Evolutionary conservation across 1,139 yeast species (phyloP).

Genomic region (Saccharomyces pastorianus): DNA sequence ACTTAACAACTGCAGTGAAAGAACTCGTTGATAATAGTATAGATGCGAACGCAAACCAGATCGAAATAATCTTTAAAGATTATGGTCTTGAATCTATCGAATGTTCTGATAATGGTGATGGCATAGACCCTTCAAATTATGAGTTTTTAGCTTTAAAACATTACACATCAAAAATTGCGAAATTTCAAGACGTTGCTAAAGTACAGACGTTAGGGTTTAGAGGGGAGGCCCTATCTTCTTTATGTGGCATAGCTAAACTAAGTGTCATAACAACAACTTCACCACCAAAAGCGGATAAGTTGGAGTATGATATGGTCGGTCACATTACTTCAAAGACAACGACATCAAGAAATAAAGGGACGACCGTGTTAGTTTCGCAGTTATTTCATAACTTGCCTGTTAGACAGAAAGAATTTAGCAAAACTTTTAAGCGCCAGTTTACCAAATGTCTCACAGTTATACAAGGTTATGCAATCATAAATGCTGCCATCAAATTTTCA

Average conservation of each 20-base stretch:
- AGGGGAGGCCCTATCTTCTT: conserved; percentile 76
- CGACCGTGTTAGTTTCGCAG: conserved; percentile 43
- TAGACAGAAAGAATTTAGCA: conserved; percentile 59
- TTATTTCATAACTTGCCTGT: conserved; percentile 67
- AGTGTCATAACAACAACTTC: conserved; percentile 49
- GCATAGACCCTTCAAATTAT: conserved; percentile 55
- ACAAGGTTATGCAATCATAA: conserved; percentile 62
- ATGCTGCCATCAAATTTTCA: conserved; percentile 48
- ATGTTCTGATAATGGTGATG: conserved; percentile 71
- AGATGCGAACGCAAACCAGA: conserved; percentile 62
- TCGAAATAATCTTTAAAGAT: conserved; percentile 60
- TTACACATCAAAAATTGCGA: conserved; percentile 67
- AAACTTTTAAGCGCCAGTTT: conserved; percentile 65
- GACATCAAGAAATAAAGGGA: conserved; percentile 53
- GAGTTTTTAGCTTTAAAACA: conserved; percentile 58
- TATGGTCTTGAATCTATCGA: conserved; percentile 72
- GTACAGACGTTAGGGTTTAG: conserved; percentile 66
- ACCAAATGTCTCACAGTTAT: conserved; percentile 53
- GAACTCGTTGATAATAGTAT: conserved; percentile 82
- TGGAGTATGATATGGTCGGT: conserved; percentile 52
- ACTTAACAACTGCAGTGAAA: conserved; percentile 66
- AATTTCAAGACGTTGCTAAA: conserved; percentile 47
- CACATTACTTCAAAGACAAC: conserved; percentile 34
- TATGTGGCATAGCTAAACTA: conserved; percentile 53
- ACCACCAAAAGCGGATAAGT: conserved; percentile 50